Evolutionary conservation across 2,329 filamentous ascomycete genomes (phyloP).

Genomic region (Setomelanomma holmii): DNA sequence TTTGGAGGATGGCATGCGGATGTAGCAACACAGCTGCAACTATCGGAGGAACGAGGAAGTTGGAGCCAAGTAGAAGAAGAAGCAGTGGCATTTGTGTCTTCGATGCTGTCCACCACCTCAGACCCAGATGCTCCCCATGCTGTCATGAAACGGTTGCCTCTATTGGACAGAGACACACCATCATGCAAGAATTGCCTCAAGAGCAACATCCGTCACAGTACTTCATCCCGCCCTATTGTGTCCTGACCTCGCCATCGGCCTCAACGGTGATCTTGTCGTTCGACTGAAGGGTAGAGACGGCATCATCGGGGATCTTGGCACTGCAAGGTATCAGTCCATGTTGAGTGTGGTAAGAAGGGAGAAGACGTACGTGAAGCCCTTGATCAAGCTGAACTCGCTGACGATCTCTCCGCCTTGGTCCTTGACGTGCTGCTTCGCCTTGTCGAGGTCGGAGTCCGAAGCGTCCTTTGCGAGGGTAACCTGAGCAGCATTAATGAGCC

Average conservation of each 20-base stretch:
- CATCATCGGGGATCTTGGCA: slow-evolving; percentile 73
- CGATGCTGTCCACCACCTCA: too few relatives aligned
- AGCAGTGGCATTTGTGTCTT: too few relatives aligned
- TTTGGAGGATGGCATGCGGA: neutral
- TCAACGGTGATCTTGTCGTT: slow-evolving; percentile 83
- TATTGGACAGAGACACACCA: too few relatives aligned
- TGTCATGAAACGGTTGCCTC: too few relatives aligned
- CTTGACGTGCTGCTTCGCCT: slow-evolving; percentile 76
- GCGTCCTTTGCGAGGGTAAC: slow-evolving; percentile 80
- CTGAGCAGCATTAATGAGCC: slow-evolving; percentile 54
- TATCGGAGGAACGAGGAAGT: too few relatives aligned
- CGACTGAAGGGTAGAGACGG: slow-evolving; percentile 68
- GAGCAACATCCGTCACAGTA: too few relatives aligned
- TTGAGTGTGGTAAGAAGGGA: neutral
- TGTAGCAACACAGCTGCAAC: too few relatives aligned
- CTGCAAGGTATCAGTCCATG: slow-evolving; percentile 54
- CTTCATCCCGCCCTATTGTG: slow-evolving; percentile 73
- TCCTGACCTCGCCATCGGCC: slow-evolving; percentile 72
- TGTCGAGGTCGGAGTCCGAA: slow-evolving; percentile 71
- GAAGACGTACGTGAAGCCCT: slow-evolving; percentile 83
- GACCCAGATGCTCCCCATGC: too few relatives aligned
- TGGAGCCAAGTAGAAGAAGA: too few relatives aligned
- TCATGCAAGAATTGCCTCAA: too few relatives aligned
- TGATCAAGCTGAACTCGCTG: slow-evolving; percentile 86
- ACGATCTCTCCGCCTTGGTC: slow-evolving; percentile 82